Evolutionary conservation across 164 flowering plant genomes (phyloP), one percentile per base, ranked within the genome.

Genomic region (Annona squamosa): DNA sequence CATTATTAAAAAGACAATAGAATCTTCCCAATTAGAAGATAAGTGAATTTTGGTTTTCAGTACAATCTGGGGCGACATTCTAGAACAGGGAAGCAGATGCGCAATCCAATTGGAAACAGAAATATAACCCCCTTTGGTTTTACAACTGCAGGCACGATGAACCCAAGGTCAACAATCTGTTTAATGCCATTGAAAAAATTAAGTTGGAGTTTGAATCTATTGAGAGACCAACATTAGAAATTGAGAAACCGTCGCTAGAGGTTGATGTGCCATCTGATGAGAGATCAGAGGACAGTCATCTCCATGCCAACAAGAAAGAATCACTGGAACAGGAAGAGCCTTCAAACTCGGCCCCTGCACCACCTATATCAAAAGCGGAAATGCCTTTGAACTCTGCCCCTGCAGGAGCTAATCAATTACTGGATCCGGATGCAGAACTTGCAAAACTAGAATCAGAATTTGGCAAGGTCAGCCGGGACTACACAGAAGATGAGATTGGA

Each of bases 401-500:
- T 1, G n/a, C 17, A 37, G 17, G 46, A 12, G 4, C 45, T 13
- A 4, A 84, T 63, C 85, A 85, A 45, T 71, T 72, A 4, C 80
- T 88, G 13, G 97, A 93, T 78, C 68, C 90, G 69, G 99, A 84
- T 79, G 91, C 91, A 42, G 99, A 91, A 78, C 77, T 93, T 48
- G 97, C 99, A 56, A 88, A 88, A 80, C 82, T 96, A 73, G 98
- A 96, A 78, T 91, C 97, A 2, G 98, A 96, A 82, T 88, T 93
- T 75, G 99, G 99, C 44, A 86, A 88, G 71, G 85, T 86, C 44
- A 81, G 81, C 75, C 81, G 62, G 57, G 92, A 90, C 74, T 93
- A 93, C 79, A 81, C 98, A 0, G 48, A 83, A 16, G 93, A 93
- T 19, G 99, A 93, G 75, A 87, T 93, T 64, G 87, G 91, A 61